These are phyloP conservation scores for Neurospora cerealis DNA, from an alignment of 495 filamentous ascomycete species.

Conservation along the genomic window DNA sequence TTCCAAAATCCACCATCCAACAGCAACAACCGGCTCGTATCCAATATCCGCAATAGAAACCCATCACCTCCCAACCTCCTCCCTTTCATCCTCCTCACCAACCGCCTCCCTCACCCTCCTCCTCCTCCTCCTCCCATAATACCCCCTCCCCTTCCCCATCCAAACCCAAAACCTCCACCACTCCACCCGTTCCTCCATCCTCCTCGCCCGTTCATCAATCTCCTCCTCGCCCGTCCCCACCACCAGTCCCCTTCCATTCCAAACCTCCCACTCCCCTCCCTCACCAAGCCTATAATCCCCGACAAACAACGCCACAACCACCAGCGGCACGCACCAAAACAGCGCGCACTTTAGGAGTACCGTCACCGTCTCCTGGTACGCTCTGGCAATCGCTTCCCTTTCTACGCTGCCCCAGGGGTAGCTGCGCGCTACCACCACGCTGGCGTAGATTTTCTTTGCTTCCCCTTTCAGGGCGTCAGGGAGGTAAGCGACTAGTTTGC, in stretches of 20 bases:
- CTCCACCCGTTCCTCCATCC: not conserved
- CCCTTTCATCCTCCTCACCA: not conserved
- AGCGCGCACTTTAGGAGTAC: conserved; percentile 40
- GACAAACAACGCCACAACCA: conserved; percentile 31
- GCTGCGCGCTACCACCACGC: conserved; percentile 38
- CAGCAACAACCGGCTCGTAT: not conserved
- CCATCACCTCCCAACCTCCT: not conserved
- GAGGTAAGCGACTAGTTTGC: conserved; percentile 39
- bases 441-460: conserved; percentile 39
- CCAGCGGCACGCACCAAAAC: conserved; percentile 32
- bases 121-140: not conserved
- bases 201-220: not conserved
- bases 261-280: conserved; percentile 21
- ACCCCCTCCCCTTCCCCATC: not conserved
- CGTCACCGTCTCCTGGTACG: conserved; percentile 45
- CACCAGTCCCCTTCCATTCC: conserved; percentile 2
- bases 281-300: conserved; percentile 40
- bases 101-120: not conserved
- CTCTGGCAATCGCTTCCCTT: conserved; percentile 40
- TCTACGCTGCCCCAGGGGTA: conserved; percentile 39
- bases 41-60: not conserved
- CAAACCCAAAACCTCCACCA: not conserved
- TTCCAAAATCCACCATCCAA: not conserved
- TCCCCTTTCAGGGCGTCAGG: conserved; percentile 39
- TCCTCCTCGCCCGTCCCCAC: not conserved